These are phyloP conservation scores for Kuraishia piskuri DNA, from an alignment of 805 yeast genomes.

Conservation along the genomic window DNA sequence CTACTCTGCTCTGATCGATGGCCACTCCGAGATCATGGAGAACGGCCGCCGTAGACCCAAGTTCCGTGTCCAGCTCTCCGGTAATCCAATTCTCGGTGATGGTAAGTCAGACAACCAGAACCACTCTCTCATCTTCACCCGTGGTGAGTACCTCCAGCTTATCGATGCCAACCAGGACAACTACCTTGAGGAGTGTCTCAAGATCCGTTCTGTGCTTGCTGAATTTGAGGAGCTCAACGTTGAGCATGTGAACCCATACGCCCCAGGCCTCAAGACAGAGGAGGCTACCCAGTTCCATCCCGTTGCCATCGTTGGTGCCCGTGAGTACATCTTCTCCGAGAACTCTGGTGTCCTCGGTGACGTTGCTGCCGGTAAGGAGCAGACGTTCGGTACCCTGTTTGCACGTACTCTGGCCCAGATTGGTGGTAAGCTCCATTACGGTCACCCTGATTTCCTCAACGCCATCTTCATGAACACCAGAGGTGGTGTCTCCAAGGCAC, in stretches of 20 bases:
- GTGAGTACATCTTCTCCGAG: slow-evolving; percentile 83
- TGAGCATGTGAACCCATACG: slow-evolving; percentile 76
- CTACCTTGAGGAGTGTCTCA: slow-evolving; percentile 77
- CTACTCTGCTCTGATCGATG: slow-evolving; percentile 73
- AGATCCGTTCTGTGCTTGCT: slow-evolving; percentile 72
- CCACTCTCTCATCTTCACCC: slow-evolving; percentile 67
- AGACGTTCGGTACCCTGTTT: slow-evolving; percentile 78
- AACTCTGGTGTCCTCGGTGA: slow-evolving; percentile 82
- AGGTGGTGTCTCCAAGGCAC: slow-evolving; percentile 86
- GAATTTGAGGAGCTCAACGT: slow-evolving; percentile 74
- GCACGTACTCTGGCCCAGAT: slow-evolving; percentile 78
- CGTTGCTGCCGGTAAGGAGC: slow-evolving; percentile 88
- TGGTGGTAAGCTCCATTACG: slow-evolving; percentile 83
- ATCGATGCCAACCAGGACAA: slow-evolving; percentile 86
- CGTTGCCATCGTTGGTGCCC: slow-evolving; percentile 80
- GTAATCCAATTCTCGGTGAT: slow-evolving; percentile 81
- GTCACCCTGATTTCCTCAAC: slow-evolving; percentile 82
- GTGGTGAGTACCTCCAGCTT: slow-evolving; percentile 81
- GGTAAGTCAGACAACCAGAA: slow-evolving; percentile 87
- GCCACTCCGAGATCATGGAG: slow-evolving; percentile 65
- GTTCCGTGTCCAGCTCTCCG: slow-evolving; percentile 70
- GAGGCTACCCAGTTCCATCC: slow-evolving; percentile 47
- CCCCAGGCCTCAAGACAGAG: slow-evolving; percentile 53
- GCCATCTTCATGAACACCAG: slow-evolving; percentile 72
- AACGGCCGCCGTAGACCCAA: slow-evolving; percentile 71